Percentiles rank a stretch among this genome's conserved stretches.
Conservation (phyloP, 1,139 yeast genomes). For the Saccharomycopsis hybrid region DNA sequence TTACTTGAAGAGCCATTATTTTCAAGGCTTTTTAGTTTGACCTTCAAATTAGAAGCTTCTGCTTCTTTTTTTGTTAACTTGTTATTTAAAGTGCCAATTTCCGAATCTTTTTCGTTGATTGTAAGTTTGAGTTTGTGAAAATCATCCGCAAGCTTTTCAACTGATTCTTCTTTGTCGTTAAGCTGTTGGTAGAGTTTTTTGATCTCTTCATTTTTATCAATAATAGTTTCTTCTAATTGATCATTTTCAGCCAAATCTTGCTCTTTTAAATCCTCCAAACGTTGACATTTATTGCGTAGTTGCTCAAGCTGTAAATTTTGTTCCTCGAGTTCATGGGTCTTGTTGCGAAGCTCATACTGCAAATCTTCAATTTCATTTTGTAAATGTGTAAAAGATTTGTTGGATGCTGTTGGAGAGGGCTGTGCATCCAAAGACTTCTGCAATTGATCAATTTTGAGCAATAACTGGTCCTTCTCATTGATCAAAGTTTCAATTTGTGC, state of each 20-base stretch:
- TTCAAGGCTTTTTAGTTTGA: conserved; percentile 22
- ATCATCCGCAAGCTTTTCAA: conserved; percentile 22
- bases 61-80: conserved; percentile 23
- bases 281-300: conserved; percentile 11
- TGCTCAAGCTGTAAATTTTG: conserved; percentile 23
- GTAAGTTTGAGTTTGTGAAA: conserved; percentile 2
- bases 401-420: background rate
- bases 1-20: conserved; percentile 22
- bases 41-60: conserved; percentile 23
- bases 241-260: conserved; percentile 19
- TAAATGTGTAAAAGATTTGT: conserved; percentile 16
- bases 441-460: conserved; percentile 21
- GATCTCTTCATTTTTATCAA: conserved; percentile 23
- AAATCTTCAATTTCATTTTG: conserved; percentile 25
- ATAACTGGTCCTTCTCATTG: conserved; percentile 9
- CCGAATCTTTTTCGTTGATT: conserved; percentile 10
- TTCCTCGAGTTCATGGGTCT: conserved; percentile 24
- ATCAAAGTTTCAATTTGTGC: conserved; percentile 3
- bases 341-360: conserved; percentile 23
- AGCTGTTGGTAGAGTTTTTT: conserved; percentile 23
- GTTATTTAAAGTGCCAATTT: conserved; percentile 20
- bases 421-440: conserved; percentile 1
- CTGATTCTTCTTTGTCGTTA: conserved; percentile 23
- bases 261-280: conserved; percentile 12
- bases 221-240: conserved; percentile 25